Base-by-base conservation (phyloP, 371 early-diverging fungal species). In the Mucor racemosus region DNA sequence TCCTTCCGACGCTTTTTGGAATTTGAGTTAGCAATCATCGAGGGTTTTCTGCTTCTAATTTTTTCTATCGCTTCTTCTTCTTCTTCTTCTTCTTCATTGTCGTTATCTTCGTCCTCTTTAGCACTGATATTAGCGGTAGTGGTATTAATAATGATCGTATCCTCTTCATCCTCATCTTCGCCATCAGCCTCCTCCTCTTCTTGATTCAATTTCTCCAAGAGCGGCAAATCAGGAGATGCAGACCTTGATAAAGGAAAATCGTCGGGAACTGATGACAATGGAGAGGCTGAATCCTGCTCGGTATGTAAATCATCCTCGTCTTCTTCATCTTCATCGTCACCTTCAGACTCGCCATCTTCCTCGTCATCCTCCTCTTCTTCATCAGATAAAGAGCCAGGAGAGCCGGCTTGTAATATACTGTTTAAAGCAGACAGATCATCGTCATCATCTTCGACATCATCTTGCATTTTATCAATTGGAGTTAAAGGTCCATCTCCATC, bases 211-310 rank as follows among this genome's bases (percentile, higher is more conserved):
- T 46, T n/a, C 17, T 59, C 68, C 39, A 21, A 62, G 41, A 33
- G 50, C 61, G 14, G 68, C 60, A 46, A 55, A 34, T 69, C 71
- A 15, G 81, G 81, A 26, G 81, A 80, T 5, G 72, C 65, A 13
- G 78, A 77, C 38, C 73, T 59, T 53, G 76, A 76, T 21, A 77
- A 46, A 19, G 78, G 76, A 61, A 76, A 76, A 46, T 80, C 81
- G 41, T 80, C 78, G 17, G 78, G 78, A 46, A 76, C 69, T 58
- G 81, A 80, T 10, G 78, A 77, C 35, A 77, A 54, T 10, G 81
- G 69, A 14, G 78, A 80, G 21, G 78, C 76, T 34, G 68, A 66
- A 17, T 72, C 69, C 11, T 73, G 61, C 40, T 75, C 77, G 6
- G 62, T 65, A 57, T 62, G 68, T 36, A 39, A 36, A 58, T 67